Percentiles rank a stretch among this genome's conserved stretches.
phyloP scores from a whole-genome alignment of 1,284 basidiomycete species.

The Bjerkandera adusta region DNA sequence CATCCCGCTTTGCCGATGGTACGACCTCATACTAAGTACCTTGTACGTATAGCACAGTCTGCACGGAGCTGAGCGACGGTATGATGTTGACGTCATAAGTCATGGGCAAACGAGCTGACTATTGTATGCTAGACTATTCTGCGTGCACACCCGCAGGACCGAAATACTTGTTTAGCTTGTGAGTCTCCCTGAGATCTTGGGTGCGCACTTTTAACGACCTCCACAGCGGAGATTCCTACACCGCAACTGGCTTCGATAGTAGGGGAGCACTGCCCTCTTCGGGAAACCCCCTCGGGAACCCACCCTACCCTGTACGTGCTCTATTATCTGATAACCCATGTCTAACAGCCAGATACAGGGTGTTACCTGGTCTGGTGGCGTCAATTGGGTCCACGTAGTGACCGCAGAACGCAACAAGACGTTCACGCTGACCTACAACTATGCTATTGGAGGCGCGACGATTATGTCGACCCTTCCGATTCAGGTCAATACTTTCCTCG shows the following conservation, averaged over 20 bases:
- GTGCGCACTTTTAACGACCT: constrained; percentile 3
- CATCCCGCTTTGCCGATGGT: neutral
- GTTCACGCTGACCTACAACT: constrained; percentile 53
- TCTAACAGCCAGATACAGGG: constrained; percentile 36
- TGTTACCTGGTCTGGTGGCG: constrained; percentile 50
- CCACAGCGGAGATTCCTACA: constrained; percentile 58
- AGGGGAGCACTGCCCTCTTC: constrained; percentile 38
- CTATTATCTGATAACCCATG: neutral
- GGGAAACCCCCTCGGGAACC: constrained; percentile 56
- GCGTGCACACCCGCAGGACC: constrained; percentile 15
- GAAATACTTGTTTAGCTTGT: constrained; percentile 53
- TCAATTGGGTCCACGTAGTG: constrained; percentile 54
- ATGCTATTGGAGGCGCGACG: constrained; percentile 59
- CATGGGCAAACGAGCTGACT: too few species aligned
- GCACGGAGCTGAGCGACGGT: constrained; percentile 39
- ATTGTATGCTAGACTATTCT: constrained; percentile 23
- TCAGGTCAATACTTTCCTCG: constrained; percentile 52
- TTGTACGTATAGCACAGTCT: constrained; percentile 29
- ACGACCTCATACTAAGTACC: neutral
- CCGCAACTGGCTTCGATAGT: constrained; percentile 48
- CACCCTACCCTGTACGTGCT: constrained; percentile 41
- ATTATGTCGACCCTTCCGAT: constrained; percentile 49
- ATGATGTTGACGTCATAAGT: too few species aligned
- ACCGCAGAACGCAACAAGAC: constrained; percentile 51
- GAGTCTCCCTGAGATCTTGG: neutral